Evolutionary conservation across 2,329 filamentous ascomycete species (phyloP), one percentile per base, ranked within the genome.

Genomic region (Beauveria pseudobassiana): DNA sequence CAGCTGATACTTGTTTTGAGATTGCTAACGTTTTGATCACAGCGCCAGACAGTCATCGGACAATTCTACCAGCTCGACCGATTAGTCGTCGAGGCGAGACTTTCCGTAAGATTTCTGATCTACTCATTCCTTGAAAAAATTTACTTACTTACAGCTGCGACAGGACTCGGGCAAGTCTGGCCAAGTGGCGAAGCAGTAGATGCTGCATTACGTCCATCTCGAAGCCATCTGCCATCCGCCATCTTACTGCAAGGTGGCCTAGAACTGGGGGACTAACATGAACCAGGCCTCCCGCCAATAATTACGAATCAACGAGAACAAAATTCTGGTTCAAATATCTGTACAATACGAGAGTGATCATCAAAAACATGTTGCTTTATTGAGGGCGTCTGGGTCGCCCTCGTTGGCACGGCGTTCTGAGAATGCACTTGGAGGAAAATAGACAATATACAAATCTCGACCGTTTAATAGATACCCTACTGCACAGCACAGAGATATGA

Each of bases 31-130:
- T 63, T 1, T 24, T 50, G 51, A 45, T 22, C 49, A 56, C 58
- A 98, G 95, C 88, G 95, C 73, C 95, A 98, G 88, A 96, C 93
- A 12, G 83, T 95, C 56, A 86, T 99, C 71, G 96, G 92, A 73
- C 90, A 96, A 73, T 98, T 98, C 77, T 98, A 91, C 78, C 90
- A 97, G 77, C 76, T 96, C 65, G 93, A 98, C 72, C 83, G 87
- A 71, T 82, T 99, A 75, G 95, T 99, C 16, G 90, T 99, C 0
- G 95, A 99, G 76, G 90, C 90, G 20, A 88, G 90, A 63, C 88
- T 91, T 74, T 86, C 88, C 69, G 88, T 91, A 82, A 66, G 83
- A 77, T 59, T n/a, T 48, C 66, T 38, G 5, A 14, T 28, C 9
- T 20, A 28, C 9, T 26, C 2, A 52, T 16, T 3, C 3, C 2